Percentiles rank a stretch among this genome's conserved stretches.
Evolutionary conservation across 164 flowering plant species (phyloP).

Genomic region (Buxus sempervirens): DNA sequence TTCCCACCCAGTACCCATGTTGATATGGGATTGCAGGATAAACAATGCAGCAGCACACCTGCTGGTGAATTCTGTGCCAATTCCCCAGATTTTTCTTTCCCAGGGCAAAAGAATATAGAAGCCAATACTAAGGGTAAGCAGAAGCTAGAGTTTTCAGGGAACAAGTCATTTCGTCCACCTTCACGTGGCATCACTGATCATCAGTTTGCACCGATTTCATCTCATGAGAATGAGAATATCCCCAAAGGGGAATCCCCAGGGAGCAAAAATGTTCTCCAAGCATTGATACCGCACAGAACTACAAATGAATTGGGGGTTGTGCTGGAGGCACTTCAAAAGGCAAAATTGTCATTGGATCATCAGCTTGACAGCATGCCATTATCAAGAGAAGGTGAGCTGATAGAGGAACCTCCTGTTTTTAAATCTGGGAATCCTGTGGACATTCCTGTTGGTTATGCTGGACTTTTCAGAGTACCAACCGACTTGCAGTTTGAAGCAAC

Average conservation of each 20-base stretch:
- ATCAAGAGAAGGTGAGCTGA: background rate
- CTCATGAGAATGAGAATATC: conserved; percentile 7
- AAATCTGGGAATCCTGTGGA: conserved; percentile 14
- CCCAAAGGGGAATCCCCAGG: conserved; percentile 17
- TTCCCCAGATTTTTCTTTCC: conserved; percentile 28
- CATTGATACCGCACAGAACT: conserved; percentile 29
- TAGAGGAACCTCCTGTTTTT: background rate
- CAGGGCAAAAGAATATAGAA: background rate
- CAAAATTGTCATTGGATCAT: conserved; percentile 51
- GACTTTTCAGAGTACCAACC: conserved; percentile 49
- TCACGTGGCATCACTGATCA: conserved; percentile 13
- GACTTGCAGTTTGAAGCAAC: conserved; percentile 28
- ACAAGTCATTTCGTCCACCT: conserved; percentile 6
- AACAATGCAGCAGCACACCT: conserved; percentile 13
- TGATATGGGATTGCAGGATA: conserved; percentile 17
- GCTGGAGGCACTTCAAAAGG: conserved; percentile 67
- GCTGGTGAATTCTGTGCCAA: conserved; percentile 19
- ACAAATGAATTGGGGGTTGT: conserved; percentile 28
- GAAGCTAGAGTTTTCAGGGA: conserved; percentile 20
- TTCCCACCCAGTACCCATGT: conserved; percentile 14
- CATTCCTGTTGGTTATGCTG: conserved; percentile 37
- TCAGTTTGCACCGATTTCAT: conserved; percentile 15
- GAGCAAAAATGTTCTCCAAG: conserved; percentile 22
- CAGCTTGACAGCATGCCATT: conserved; percentile 30
- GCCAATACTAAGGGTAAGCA: conserved; percentile 22